phyloP scores from a whole-genome alignment of 148 eudicot genomes.

The Agrostemma githago region DNA sequence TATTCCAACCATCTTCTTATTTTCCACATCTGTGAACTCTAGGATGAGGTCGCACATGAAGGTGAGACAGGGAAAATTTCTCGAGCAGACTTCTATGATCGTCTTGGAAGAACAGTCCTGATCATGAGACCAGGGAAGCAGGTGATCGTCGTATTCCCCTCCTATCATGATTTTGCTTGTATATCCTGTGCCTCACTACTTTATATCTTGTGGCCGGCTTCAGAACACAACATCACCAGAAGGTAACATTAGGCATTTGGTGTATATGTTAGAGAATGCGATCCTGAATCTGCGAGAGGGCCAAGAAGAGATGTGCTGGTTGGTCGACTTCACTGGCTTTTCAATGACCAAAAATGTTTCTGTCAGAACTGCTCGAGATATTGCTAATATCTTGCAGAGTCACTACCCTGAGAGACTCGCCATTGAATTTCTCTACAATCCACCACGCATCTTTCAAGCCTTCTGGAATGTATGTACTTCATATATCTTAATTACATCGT shows the following conservation, averaged over 20 bases:
- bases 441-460: conserved; percentile 77
- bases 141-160: conserved; percentile 35
- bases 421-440: conserved; percentile 63
- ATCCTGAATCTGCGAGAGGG: conserved; percentile 81
- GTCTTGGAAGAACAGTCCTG: conserved; percentile 71
- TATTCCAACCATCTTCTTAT: too few species aligned
- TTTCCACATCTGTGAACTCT: conserved; percentile 10
- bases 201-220: not conserved
- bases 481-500: not conserved
- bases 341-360: conserved; percentile 57
- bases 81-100: conserved; percentile 76
- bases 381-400: conserved; percentile 61
- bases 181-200: too few species aligned
- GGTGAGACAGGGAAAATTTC: conserved; percentile 89
- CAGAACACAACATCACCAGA: conserved; percentile 69
- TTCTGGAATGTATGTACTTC: conserved; percentile 56
- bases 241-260: conserved; percentile 77
- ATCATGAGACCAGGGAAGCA: conserved; percentile 97
- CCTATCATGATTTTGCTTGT: not conserved
- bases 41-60: conserved; percentile 90
- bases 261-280: conserved; percentile 78
- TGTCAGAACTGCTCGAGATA: conserved; percentile 67
- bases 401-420: conserved; percentile 97
- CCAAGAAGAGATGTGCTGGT: conserved; percentile 92
- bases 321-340: conserved; percentile 82